Evolutionary conservation across 306 rosid species (phyloP).

Genomic region (Begonia fuchsioides): DNA sequence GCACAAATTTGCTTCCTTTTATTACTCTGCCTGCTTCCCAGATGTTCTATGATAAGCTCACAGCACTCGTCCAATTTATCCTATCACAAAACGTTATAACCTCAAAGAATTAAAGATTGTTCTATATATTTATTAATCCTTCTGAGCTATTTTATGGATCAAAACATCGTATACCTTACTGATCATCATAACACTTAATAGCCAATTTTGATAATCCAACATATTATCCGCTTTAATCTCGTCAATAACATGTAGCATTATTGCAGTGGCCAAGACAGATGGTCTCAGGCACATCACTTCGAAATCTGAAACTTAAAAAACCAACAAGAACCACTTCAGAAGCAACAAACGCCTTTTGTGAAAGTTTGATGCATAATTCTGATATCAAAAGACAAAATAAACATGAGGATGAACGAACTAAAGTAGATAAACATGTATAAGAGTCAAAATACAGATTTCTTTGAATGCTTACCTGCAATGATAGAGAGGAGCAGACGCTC

Average conservation of each 20-base stretch:
- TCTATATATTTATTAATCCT: not conserved
- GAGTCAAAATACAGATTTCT: not conserved
- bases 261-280: slow-evolving; percentile 74
- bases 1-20: slow-evolving; percentile 34
- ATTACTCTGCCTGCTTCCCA: slow-evolving; percentile 19
- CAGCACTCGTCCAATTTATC: slow-evolving; percentile 55
- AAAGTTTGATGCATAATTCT: not conserved
- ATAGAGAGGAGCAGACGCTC: slow-evolving; percentile 58
- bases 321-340: slow-evolving; percentile 4
- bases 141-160: no score
- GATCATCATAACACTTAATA: slow-evolving; percentile 51
- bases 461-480: slow-evolving; percentile 35
- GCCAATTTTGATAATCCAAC: slow-evolving; percentile 49
- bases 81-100: slow-evolving; percentile 25
- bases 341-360: not conserved
- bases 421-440: not conserved
- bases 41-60: slow-evolving; percentile 30
- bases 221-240: slow-evolving; percentile 57
- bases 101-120: not conserved
- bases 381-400: no score
- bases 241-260: slow-evolving; percentile 54
- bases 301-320: slow-evolving; percentile 34
- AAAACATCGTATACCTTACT: slow-evolving; percentile 35
- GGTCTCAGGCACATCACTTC: slow-evolving; percentile 51
- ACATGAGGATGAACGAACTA: no score